phyloP scores from a whole-genome alignment of 1,139 yeast species.

The Suhomyces bolitotheri region DNA sequence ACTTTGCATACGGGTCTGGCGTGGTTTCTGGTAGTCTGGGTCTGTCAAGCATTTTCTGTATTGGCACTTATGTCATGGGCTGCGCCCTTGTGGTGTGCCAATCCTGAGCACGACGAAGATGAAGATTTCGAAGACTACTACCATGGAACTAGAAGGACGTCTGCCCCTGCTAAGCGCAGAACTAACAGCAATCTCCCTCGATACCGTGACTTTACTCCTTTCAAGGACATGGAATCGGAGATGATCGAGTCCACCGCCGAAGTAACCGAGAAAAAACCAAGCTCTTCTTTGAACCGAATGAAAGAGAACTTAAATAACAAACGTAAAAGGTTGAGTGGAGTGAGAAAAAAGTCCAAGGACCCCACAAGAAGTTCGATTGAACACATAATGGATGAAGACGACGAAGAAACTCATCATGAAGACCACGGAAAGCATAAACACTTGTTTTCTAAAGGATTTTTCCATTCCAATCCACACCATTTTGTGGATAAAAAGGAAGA shows the following conservation, averaged over 20 bases:
- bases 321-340: slow-evolving; percentile 9
- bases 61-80: slow-evolving; percentile 36
- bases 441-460: slow-evolving; percentile 9
- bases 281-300: slow-evolving; percentile 5
- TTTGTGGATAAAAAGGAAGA: slow-evolving; percentile 22
- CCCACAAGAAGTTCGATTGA: not conserved
- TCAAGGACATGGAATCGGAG: slow-evolving; percentile 8
- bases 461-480: slow-evolving; percentile 9
- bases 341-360: slow-evolving; percentile 2
- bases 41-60: slow-evolving; percentile 24
- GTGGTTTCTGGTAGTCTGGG: slow-evolving; percentile 49
- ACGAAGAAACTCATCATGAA: slow-evolving; percentile 1
- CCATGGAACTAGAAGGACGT: slow-evolving; percentile 4
- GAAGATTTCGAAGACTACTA: slow-evolving; percentile 21
- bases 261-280: not conserved
- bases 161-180: slow-evolving; percentile 4
- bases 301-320: slow-evolving; percentile 6
- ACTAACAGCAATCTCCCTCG: slow-evolving; percentile 2
- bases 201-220: slow-evolving; percentile 8
- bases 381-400: slow-evolving; percentile 3
- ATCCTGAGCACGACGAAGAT: slow-evolving; percentile 30
- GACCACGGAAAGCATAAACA: not conserved
- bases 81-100: slow-evolving; percentile 48
- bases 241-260: slow-evolving; percentile 1
- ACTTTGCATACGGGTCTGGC: slow-evolving; percentile 37